phyloP scores from a whole-genome alignment of 1,139 yeast genomes.

The Eremothecium coryli region DNA sequence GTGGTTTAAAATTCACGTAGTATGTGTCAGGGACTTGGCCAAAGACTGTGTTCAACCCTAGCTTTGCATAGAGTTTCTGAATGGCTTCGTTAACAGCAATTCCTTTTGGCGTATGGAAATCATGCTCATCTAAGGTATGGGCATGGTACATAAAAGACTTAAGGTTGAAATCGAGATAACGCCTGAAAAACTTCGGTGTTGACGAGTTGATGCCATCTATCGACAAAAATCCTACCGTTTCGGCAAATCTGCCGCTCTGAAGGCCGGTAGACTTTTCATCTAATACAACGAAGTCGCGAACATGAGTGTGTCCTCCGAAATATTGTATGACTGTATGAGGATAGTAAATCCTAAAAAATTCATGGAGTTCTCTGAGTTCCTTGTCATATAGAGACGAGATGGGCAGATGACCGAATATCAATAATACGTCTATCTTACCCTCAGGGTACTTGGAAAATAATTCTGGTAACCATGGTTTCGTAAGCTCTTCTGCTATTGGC shows the following conservation, averaged over 20 bases:
- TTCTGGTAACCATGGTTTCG: conserved; percentile 56
- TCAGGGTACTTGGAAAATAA: conserved; percentile 38
- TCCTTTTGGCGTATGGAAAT: conserved; percentile 35
- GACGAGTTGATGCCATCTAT: conserved; percentile 33
- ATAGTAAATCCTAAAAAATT: conserved; percentile 44
- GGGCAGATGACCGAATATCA: conserved; percentile 77
- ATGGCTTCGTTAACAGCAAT: conserved; percentile 39
- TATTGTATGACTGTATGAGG: conserved; percentile 67
- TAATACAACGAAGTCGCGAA: conserved; percentile 67
- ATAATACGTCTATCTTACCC: conserved; percentile 50
- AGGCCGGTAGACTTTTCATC: conserved; percentile 65
- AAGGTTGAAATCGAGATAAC: conserved; percentile 73
- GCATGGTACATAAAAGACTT: conserved; percentile 63
- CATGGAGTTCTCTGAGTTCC: conserved; percentile 41
- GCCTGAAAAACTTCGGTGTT: conserved; percentile 38
- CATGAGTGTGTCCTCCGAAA: conserved; percentile 93
- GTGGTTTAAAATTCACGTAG: conserved; percentile 61
- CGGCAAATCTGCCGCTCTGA: conserved; percentile 89
- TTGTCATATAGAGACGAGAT: conserved; percentile 49
- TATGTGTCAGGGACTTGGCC: conserved; percentile 64
- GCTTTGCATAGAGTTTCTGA: conserved; percentile 36
- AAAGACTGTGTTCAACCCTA: conserved; percentile 46
- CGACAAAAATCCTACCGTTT: conserved; percentile 83
- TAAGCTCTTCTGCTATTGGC: conserved; percentile 47
- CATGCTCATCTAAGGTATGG: conserved; percentile 12